Evolutionary conservation across 257 asterid genomes (phyloP), one percentile per base, ranked within the genome.

Genomic region (Solanum acaule): DNA sequence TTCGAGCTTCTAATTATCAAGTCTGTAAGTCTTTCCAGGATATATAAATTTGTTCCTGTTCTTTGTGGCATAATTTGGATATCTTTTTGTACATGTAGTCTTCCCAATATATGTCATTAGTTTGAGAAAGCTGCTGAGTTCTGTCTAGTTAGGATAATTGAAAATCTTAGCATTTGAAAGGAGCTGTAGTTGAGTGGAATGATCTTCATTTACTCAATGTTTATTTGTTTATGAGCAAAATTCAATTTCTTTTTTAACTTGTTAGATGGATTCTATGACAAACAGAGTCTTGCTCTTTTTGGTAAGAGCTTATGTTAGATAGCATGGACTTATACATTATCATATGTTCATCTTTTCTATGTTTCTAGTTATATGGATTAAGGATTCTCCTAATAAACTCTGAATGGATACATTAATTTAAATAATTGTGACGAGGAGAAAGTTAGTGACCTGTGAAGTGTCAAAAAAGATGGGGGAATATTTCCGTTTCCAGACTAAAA

Each of bases 1-100:
- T 97, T 85, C 98, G 99, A 84, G 98, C 99, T 92, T 97, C 99
- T 91, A 97, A 96, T 91, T 96, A 90, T 95, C 98, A 97, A 95
- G 98, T 97, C 95, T 93, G 99, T 96, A 95, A 96, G 98, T 95
- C 92, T 87, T 77, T 86, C 96, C 88, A 37, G 68, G 82, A 67
- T 89, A 85, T 88, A 90, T 56, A 76, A 4, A 27, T 20, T 38
- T 46, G 88, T 87, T 40, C 40, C 88, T 23, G 18, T 5, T 82
- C 9, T 9, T 82, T 82, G 29, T 82, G 70, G 56, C 44, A 10
- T 82, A 82, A 49, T 46, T 9, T 29, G 27, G 34, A 10, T 49
- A 29, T 82, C 29, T 16, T 81, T 16, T 81, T 44, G 68, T 81
- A 18, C 37, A 81, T 49, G 40, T 10, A 49, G 42, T 46, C 68